Evolutionary conservation across 495 filamentous ascomycete species (phyloP).

Genomic region (Penicillium simplicissimum): DNA sequence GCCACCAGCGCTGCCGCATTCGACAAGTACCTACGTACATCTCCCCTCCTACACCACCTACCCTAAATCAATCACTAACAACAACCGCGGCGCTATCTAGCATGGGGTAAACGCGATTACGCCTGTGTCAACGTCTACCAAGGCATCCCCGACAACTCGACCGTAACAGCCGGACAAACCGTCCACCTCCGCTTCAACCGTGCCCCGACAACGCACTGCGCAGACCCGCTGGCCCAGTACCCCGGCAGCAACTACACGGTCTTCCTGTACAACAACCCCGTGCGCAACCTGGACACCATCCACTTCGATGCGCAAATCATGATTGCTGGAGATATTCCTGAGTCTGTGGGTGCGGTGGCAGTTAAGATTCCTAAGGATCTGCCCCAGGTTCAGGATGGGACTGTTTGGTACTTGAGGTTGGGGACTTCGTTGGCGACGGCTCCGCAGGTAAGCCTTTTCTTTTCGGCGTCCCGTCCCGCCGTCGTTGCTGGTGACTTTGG

Average conservation of each 20-base stretch:
- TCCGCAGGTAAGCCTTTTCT: slow-evolving; percentile 32
- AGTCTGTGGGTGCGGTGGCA: slow-evolving; percentile 23
- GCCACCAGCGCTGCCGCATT: slow-evolving; percentile 35
- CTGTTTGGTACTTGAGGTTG: slow-evolving; percentile 40
- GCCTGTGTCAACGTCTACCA: slow-evolving; percentile 41
- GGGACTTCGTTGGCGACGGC: slow-evolving; percentile 29
- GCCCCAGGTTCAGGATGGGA: slow-evolving; percentile 32
- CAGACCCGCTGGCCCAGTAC: slow-evolving; percentile 25
- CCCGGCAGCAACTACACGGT: slow-evolving; percentile 30
- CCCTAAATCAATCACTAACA: neutral
- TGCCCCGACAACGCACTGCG: slow-evolving; percentile 29
- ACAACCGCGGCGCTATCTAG: slow-evolving; percentile 12
- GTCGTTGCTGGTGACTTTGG: neutral
- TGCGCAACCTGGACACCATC: slow-evolving; percentile 25
- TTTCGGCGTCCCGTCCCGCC: neutral
- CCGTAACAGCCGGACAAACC: slow-evolving; percentile 27
- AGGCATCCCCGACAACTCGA: slow-evolving; percentile 39
- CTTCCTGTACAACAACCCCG: slow-evolving; percentile 44
- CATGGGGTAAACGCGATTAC: slow-evolving; percentile 46
- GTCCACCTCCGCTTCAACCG: slow-evolving; percentile 37
- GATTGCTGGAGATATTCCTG: slow-evolving; percentile 25
- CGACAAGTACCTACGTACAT: slow-evolving; percentile 40
- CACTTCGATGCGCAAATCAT: slow-evolving; percentile 27
- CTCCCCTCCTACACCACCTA: neutral
- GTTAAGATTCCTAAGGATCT: slow-evolving; percentile 33